Base-by-base conservation (phyloP, 805 yeast species). In the Hanseniaspora singularis region DNA sequence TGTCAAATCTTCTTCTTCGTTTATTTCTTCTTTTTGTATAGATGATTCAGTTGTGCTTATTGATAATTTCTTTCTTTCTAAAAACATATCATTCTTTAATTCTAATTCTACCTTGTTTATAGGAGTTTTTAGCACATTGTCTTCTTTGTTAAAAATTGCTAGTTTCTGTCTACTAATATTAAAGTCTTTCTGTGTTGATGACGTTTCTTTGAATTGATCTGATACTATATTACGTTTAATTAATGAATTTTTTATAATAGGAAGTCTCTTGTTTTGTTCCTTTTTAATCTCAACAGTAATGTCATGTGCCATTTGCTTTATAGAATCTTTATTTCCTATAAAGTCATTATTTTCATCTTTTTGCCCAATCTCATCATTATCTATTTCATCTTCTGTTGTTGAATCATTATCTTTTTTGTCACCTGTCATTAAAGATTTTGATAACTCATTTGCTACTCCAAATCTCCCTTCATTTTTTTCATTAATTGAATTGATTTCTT, bases 321-420 rank as follows among this genome's bases (percentile, higher is more conserved):
- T 37, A 31, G 38, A 22, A 18, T 30, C 24, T 27, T 34, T 43
- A 26, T 49, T 51, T 51, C 46, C 52, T 52, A 48, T 55, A n/a
- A n/a, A n/a, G n/a, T n/a, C n/a, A n/a, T n/a, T n/a, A n/a, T n/a
- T n/a, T 42, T 54, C 57, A 54, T 64, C 57, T 51, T 61, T 60
- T 22, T 54, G 57, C 32, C 59, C 63, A 34, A n/a, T n/a, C n/a
- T 53, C 60, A n/a, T 56, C 38, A 24, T 16, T 14, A 3, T 15
- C 40, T 4, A 11, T 22, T 11, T 38, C 41, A 24, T 38, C 41
- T 15, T 37, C 40, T 15, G 31, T 24, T 4, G 31, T 16, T 7
- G 15, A 23, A 11, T 38, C 41, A n/a, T 24, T n/a, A n/a, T n/a
- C 41, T 15, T 22, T 23, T 16, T 26, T 33, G 18, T 40, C 38